phyloP scores from a whole-genome alignment of 176 grass and related monocot genomes.

The Oryza meridionalis region DNA sequence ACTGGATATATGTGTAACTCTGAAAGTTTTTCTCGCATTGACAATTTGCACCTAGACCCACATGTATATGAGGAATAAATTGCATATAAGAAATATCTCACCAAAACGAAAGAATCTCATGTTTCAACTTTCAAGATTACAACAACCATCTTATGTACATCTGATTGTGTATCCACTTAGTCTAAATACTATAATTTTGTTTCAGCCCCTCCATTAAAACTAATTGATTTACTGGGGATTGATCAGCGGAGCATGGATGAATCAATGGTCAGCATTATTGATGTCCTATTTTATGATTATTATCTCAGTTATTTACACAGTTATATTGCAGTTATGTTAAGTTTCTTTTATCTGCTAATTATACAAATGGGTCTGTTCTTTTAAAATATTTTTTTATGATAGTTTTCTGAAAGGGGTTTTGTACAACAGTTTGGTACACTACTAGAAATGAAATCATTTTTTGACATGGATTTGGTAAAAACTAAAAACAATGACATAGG shows the following conservation, averaged over 20 bases:
- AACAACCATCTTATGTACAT: not conserved
- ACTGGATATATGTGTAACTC: not conserved
- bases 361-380: not conserved
- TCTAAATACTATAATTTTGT: slow-evolving; percentile 40
- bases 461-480: not conserved
- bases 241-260: slow-evolving; percentile 82
- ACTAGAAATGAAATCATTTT: slow-evolving; percentile 1
- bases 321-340: slow-evolving; percentile 6
- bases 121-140: slow-evolving; percentile 13
- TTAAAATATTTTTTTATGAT: not conserved
- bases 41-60: not conserved
- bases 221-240: slow-evolving; percentile 82
- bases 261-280: slow-evolving; percentile 51
- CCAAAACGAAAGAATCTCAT: not conserved
- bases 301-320: not conserved
- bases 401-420: not conserved
- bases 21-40: not conserved
- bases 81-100: not conserved
- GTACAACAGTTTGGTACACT: not conserved
- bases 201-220: slow-evolving; percentile 77
- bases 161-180: slow-evolving; percentile 15
- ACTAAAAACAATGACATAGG: not conserved
- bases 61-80: not conserved
- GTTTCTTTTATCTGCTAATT: not conserved
- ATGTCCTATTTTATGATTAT: not conserved